phyloP scores from a whole-genome alignment of 768 basidiomycete genomes.

The Thelephora ganbajun region DNA sequence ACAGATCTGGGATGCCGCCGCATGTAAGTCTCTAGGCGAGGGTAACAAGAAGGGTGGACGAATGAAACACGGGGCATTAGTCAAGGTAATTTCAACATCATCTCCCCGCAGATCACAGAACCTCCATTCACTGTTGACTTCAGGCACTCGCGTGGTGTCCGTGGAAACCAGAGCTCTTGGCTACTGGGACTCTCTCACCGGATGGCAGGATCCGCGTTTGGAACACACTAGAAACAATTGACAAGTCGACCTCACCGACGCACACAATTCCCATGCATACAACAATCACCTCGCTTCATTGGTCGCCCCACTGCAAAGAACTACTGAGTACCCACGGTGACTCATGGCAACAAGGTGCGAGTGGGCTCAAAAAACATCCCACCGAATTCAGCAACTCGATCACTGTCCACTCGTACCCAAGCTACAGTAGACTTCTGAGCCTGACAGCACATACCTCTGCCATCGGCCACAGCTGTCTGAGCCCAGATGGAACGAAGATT shows the following conservation, averaged over 20 bases:
- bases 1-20: conserved; percentile 30
- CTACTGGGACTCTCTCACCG: conserved; percentile 50
- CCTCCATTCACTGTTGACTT: background rate
- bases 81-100: conserved; percentile 21
- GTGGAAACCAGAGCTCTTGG: conserved; percentile 54
- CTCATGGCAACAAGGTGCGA: conserved; percentile 20
- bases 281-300: conserved; percentile 15
- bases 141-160: conserved; percentile 68
- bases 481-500: conserved; percentile 46
- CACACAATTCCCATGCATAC: conserved; percentile 20
- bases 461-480: conserved; percentile 47
- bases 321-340: conserved; percentile 47
- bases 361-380: conserved; percentile 9
- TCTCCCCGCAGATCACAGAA: background rate
- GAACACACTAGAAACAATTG: conserved; percentile 16
- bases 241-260: conserved; percentile 27
- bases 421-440: conserved; percentile 34
- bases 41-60: conserved; percentile 21
- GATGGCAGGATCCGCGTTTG: conserved; percentile 47
- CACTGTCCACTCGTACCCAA: conserved; percentile 41
- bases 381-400: conserved; percentile 25
- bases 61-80: conserved; percentile 28
- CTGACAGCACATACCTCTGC: conserved; percentile 40
- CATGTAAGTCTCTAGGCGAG: conserved; percentile 17
- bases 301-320: conserved; percentile 45